Evolutionary conservation across 202 grass and related monocot genomes (phyloP).

Genomic region (Carex sylvatica): DNA sequence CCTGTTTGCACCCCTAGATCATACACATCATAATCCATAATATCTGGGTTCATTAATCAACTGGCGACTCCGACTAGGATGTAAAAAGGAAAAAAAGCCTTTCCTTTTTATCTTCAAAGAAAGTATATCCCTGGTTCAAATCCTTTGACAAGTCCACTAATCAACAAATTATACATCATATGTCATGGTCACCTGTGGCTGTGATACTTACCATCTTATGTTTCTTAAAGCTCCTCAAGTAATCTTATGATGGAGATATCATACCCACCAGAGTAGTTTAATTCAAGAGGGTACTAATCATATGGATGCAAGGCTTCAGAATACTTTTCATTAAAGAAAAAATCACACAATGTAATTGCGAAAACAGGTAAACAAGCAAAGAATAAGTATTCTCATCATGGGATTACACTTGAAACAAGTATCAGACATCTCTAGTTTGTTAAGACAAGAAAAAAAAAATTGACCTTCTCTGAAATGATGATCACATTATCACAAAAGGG

Average conservation of each 20-base stretch:
- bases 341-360: background rate
- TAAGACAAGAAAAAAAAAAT: background rate
- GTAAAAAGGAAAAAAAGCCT: background rate
- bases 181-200: background rate
- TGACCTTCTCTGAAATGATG: conserved; percentile 3
- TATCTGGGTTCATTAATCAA: no score
- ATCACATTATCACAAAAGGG: no score
- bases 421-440: conserved; percentile 15
- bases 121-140: background rate
- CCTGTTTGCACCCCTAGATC: no score
- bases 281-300: background rate
- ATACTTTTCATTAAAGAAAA: background rate
- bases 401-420: conserved; percentile 15
- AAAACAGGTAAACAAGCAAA: background rate
- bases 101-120: background rate
- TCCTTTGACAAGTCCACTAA: background rate
- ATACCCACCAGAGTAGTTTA: conserved; percentile 2
- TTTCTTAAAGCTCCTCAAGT: conserved; percentile 5
- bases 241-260: background rate
- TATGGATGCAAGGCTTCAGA: background rate
- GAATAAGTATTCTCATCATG: background rate
- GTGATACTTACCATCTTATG: background rate
- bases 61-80: background rate
- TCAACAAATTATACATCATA: background rate
- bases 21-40: no score